Conservation (phyloP, 1,139 yeast species). For the Meyerozyma sp. region DNA sequence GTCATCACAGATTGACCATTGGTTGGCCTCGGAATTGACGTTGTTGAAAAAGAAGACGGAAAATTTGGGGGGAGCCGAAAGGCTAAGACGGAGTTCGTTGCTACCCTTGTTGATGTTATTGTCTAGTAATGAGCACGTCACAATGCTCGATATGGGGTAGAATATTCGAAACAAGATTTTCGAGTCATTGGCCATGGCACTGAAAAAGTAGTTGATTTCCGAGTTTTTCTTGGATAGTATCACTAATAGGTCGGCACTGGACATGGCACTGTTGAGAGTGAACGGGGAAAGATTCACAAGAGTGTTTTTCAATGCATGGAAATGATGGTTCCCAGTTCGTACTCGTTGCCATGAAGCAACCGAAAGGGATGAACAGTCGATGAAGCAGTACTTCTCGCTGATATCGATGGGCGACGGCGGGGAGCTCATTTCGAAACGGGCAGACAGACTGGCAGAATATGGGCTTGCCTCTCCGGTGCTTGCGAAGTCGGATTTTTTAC, state of each 20-base stretch:
- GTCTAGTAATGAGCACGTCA: slow-evolving; percentile 44
- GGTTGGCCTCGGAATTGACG: slow-evolving; percentile 48
- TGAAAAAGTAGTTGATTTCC: slow-evolving; percentile 70
- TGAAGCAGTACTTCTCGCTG: slow-evolving; percentile 62
- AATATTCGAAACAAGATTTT: slow-evolving; percentile 67
- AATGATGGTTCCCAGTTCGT: slow-evolving; percentile 53
- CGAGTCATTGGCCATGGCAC: slow-evolving; percentile 61
- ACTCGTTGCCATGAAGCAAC: slow-evolving; percentile 80
- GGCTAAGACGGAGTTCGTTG: slow-evolving; percentile 47
- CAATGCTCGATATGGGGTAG: slow-evolving; percentile 49
- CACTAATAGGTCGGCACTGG: slow-evolving; percentile 61
- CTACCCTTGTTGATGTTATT: slow-evolving; percentile 38
- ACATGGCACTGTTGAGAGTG: slow-evolving; percentile 57
- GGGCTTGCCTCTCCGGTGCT: neutral
- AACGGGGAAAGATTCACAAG: slow-evolving; percentile 63
- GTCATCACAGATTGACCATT: slow-evolving; percentile 81
- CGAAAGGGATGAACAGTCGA: slow-evolving; percentile 60
- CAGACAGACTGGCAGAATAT: neutral
- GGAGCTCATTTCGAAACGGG: slow-evolving; percentile 1
- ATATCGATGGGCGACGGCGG: slow-evolving; percentile 40
- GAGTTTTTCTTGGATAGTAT: slow-evolving; percentile 61
- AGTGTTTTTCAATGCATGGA: slow-evolving; percentile 33
- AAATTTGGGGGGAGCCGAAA: slow-evolving; percentile 64
- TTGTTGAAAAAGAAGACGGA: slow-evolving; percentile 65
- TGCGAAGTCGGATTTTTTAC: slow-evolving; percentile 9